Evolutionary conservation across 129 eudicot genomes (phyloP).

Genomic region (Lonicera japonica): DNA sequence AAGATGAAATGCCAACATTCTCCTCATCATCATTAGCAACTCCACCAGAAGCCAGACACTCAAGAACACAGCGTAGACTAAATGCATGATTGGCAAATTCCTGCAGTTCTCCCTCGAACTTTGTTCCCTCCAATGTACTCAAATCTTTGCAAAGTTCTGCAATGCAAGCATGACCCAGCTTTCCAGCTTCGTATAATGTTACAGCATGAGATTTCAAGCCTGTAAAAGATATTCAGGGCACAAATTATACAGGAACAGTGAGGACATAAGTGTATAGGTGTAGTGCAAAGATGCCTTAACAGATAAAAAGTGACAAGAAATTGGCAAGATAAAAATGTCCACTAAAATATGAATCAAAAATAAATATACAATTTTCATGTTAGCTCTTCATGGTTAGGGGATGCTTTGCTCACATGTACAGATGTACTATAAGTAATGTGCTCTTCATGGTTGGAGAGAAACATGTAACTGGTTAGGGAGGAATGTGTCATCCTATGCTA

Average conservation of each 20-base stretch:
- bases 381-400: too few species aligned
- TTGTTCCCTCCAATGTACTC: conserved; percentile 79
- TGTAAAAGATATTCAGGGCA: conserved; percentile 25
- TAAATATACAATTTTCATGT: too few species aligned
- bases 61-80: conserved; percentile 82
- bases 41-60: conserved; percentile 92
- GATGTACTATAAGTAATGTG: too few species aligned
- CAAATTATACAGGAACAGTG: conserved; percentile 18
- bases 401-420: too few species aligned
- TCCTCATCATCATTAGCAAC: conserved; percentile 37
- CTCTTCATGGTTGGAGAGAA: too few species aligned
- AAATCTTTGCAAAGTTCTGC: conserved; percentile 91
- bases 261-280: neutral
- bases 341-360: too few species aligned
- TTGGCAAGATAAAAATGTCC: too few species aligned
- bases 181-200: conserved; percentile 95
- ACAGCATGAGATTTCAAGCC: conserved; percentile 98
- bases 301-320: too few species aligned
- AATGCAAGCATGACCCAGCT: conserved; percentile 91
- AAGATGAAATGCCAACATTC: conserved; percentile 22
- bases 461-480: too few species aligned
- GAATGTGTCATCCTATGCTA: too few species aligned
- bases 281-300: too few species aligned
- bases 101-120: conserved; percentile 96
- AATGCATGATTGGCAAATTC: conserved; percentile 99